A percentile compares a stretch with the other conserved stretches of the same genome.
Conservation (phyloP, 2,329 filamentous ascomycete species). For the Domatiomyces catenatus region DNA sequence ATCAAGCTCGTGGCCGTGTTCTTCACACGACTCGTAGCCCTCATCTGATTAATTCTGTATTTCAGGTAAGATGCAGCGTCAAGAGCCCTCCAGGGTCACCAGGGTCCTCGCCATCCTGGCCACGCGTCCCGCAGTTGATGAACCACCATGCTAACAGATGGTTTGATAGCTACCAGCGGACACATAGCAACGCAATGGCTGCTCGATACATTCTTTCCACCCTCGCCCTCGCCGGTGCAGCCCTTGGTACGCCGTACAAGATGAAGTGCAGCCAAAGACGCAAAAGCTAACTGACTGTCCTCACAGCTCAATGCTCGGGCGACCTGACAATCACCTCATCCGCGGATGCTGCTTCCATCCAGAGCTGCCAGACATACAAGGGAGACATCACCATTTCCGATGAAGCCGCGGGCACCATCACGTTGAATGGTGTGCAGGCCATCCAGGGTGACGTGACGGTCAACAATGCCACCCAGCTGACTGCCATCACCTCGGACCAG, state of each 20-base stretch:
- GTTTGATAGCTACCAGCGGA: conserved; percentile 8
- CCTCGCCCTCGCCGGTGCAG: conserved; percentile 38
- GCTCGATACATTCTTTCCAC: conserved; percentile 40
- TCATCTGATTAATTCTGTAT: conserved; percentile 17
- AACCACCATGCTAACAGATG: conserved; percentile 7
- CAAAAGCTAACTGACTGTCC: background rate
- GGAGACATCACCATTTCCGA: conserved; percentile 52
- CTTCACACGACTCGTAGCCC: conserved; percentile 6
- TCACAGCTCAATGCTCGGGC: background rate
- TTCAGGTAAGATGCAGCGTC: conserved; percentile 16
- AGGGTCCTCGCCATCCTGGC: background rate
- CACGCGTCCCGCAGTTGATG: conserved; percentile 2
- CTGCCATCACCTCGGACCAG: conserved; percentile 44
- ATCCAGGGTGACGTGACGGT: conserved; percentile 43
- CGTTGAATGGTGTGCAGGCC: conserved; percentile 21
- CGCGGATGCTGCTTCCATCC: conserved; percentile 46
- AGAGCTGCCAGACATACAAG: conserved; percentile 48
- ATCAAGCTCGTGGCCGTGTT: conserved; percentile 6
- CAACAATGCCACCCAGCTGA: conserved; percentile 44
- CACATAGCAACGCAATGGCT: conserved; percentile 28
- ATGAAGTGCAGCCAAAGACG: background rate
- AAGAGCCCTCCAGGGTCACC: conserved; percentile 1
- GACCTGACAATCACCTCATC: conserved; percentile 38
- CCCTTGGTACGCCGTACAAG: conserved; percentile 28
- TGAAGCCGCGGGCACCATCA: conserved; percentile 39